Evolutionary conservation across 2,329 filamentous ascomycete genomes (phyloP).

Genomic region (Coniochaeta hoffmannii): DNA sequence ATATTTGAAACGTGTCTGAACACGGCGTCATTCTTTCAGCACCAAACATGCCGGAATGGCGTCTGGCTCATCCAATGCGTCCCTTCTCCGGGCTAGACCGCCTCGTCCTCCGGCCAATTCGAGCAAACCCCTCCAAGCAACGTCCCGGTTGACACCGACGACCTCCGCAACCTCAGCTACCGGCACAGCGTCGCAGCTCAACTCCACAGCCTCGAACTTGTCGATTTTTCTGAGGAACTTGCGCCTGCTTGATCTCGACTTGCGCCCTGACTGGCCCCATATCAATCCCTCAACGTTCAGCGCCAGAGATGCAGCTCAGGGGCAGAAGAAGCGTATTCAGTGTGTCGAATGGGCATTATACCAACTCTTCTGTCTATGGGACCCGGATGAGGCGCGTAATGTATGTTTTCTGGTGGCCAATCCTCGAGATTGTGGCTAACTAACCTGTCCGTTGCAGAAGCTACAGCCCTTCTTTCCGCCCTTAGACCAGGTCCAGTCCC

Average conservation of each 20-base stretch:
- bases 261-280: constrained; percentile 69
- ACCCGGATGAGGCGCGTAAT: constrained; percentile 65
- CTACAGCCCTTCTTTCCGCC: constrained; percentile 87
- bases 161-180: background rate
- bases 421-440: background rate
- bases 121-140: background rate
- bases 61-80: background rate
- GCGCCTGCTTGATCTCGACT: constrained; percentile 73
- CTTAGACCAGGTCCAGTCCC: constrained; percentile 79
- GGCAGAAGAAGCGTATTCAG: constrained; percentile 75
- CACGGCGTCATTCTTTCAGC: background rate
- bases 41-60: background rate
- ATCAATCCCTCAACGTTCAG: constrained; percentile 66
- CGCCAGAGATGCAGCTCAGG: constrained; percentile 55
- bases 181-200: background rate
- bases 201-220: constrained; percentile 39
- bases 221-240: constrained; percentile 75
- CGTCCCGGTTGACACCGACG: background rate
- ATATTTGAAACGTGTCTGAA: background rate
- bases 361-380: constrained; percentile 78
- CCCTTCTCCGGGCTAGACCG: background rate
- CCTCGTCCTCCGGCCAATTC: constrained; percentile 1
- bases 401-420: constrained; percentile 32
- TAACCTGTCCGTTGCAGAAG: constrained; percentile 50
- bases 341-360: constrained; percentile 88